Conservation (phyloP, 1,139 yeast species). For the Geotrichum bryndzae region DNA sequence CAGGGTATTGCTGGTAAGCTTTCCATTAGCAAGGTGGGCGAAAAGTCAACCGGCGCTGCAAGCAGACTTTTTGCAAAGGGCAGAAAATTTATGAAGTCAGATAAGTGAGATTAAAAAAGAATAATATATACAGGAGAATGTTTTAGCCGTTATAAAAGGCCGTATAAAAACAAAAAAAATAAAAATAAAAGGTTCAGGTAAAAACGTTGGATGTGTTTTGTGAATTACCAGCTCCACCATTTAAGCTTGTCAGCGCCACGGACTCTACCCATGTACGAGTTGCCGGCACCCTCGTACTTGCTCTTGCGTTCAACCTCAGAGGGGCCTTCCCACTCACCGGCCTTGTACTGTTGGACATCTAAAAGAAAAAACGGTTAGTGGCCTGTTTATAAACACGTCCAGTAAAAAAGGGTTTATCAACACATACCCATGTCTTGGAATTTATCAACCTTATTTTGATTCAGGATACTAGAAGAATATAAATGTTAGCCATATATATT, state of each 20-base stretch:
- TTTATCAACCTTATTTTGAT: slow-evolving; percentile 11
- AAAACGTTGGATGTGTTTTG: background rate
- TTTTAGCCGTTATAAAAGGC: background rate
- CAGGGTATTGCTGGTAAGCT: slow-evolving; percentile 14
- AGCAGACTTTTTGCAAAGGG: slow-evolving; percentile 36
- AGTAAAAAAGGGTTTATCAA: background rate
- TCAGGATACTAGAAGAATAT: slow-evolving; percentile 10
- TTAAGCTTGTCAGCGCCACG: slow-evolving; percentile 14
- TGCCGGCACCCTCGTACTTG: slow-evolving; percentile 38
- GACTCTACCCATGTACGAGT: slow-evolving; percentile 27
- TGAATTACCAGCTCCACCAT: slow-evolving; percentile 9
- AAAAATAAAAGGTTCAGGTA: too few species aligned
- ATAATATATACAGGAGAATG: slow-evolving; percentile 1
- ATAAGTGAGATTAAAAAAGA: slow-evolving; percentile 3
- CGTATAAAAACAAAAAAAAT: background rate
- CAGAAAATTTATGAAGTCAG: slow-evolving; percentile 26
- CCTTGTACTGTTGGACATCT: slow-evolving; percentile 27
- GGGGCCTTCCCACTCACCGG: slow-evolving; percentile 36
- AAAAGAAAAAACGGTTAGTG: slow-evolving; percentile 1
- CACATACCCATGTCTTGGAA: slow-evolving; percentile 14
- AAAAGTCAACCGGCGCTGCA: slow-evolving; percentile 33
- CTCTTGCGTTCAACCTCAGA: slow-evolving; percentile 32
- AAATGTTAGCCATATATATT: background rate
- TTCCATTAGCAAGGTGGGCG: slow-evolving; percentile 33
- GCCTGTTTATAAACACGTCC: background rate